Conservation (phyloP, 257 asterid genomes). For the Solanum pennellii region DNA sequence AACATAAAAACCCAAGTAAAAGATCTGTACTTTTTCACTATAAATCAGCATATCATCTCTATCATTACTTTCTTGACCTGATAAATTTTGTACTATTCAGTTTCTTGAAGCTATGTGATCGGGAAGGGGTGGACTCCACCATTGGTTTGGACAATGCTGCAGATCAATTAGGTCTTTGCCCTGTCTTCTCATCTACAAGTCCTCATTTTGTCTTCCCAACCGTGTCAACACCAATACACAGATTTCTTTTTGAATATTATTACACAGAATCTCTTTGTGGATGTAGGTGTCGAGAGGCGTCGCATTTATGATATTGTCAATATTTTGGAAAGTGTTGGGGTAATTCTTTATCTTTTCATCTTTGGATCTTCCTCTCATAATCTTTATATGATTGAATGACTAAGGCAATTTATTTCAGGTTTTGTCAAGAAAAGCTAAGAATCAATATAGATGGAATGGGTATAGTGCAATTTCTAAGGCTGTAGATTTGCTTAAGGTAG, state of each 20-base stretch:
- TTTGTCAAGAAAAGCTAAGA: constrained; percentile 29
- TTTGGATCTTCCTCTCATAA: not conserved
- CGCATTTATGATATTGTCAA: constrained; percentile 61
- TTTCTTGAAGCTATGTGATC: constrained; percentile 46
- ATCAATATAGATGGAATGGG: constrained; percentile 48
- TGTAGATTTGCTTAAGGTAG: constrained; percentile 36
- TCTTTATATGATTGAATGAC: not conserved
- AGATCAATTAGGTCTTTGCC: constrained; percentile 33
- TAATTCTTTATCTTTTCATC: constrained; percentile 5
- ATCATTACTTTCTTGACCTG: not conserved
- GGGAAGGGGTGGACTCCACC: constrained; percentile 40
- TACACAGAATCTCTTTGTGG: not conserved
- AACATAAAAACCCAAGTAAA: not conserved
- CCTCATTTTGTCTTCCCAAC: not conserved
- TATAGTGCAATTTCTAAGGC: constrained; percentile 27
- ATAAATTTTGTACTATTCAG: constrained; percentile 19
- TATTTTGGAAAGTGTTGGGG: constrained; percentile 56
- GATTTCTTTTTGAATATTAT: not conserved
- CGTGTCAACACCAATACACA: not conserved
- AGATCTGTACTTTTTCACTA: not conserved
- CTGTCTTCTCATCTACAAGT: not conserved
- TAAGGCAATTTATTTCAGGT: constrained; percentile 19
- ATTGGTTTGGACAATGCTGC: constrained; percentile 52
- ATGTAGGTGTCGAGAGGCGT: constrained; percentile 51
- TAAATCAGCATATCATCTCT: not conserved